Evolutionary conservation across 305 asterid genomes (phyloP), one percentile per base, ranked within the genome.

Genomic region (Fraxinus sp.): DNA sequence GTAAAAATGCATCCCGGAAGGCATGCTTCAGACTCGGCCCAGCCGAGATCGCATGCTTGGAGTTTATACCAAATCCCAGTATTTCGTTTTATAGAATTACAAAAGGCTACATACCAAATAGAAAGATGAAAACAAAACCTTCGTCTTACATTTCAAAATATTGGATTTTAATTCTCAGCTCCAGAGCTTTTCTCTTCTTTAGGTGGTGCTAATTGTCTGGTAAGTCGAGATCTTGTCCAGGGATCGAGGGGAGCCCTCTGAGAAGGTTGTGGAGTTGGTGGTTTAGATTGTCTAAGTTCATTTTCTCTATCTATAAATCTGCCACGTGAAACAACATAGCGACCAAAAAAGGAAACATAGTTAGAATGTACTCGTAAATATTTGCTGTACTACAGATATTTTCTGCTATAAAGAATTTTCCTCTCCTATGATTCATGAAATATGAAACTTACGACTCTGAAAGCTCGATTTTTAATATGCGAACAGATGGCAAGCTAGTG

Each of bases 271-370:
- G 97, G 95, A 36, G 82, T 89, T n/a, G 98, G 90, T 35, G 94
- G 97, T 85, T 94, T 93, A 3, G 98, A 87, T 85, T 94, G 98
- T 84, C 97, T 84, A 26, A 94, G 94, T 89, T 95, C 98, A 78
- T 95, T 94, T 84, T 94, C 97, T 88, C 98, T 92, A 82, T 95
- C 97, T 81, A 95, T 87, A 85, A 94, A 93, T 92, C 98, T 95
- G 91, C 77, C 66, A 28, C 79, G 37, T 28, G 16, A 71, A 76
- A 16, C 79, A 18, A 68, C 20, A 62, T 24, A 35, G 71, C 57
- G 55, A 13, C 10, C 7, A 14, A 41, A 20, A 5, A 0, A 7
- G 41, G 35, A 41, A 16, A 46, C 22, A 70, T 14, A 16, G 11
- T 14, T 32, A 24, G 16, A 32, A 24, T 66, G 74, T 0, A 66